Evolutionary conservation across 116 monocot species (phyloP), one percentile per base, ranked within the genome.

Genomic region (Papilionanthe hybrid): DNA sequence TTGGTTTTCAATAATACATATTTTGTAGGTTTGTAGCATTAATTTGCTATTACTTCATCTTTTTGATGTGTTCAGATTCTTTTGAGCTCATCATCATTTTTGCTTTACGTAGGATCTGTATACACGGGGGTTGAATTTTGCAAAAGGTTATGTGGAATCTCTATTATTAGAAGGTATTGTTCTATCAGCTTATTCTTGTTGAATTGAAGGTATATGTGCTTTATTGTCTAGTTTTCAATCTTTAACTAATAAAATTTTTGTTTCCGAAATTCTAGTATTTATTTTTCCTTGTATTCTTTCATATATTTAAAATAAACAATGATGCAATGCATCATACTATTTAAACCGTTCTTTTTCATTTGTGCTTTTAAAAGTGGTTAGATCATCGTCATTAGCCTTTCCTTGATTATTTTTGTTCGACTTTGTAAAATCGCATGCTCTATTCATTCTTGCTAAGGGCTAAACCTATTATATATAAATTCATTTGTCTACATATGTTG

Each of bases 121-220:
- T 98, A 98, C 82, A 98, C 91, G 78, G 94, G 98, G 7, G 98
- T 98, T 17, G 98, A 98, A 55, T 98, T 94, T 81, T 87, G 90
- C 69, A 94, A 87, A 81, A 91, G 88, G 44, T 72, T 98, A 49
- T 98, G 98, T 82, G 98, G 98, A 57, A 84, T 98, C 82, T 98
- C 98, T 30, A 87, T 98, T 50, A 94, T 98, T 42, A 89, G 98
- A 89, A 98, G 96, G 96, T 94, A 86, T 10, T 9, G 9, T 53
- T 29, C 18, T 79, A 29, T 12, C 50, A 37, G 22, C 60, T 60
- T 5, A 23, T 23, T 60, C 23, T 60, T 23, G 23, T 22, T 22
- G 23, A 60, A 8, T 60, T 22, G 23, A 60, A 60, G 22, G 60
- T 60, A 22, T 60, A 60, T 60, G 60, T 60, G 20, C 23, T 60